Conservation (phyloP, 129 eudicot species). For the Saposhnikovia divaricata region DNA sequence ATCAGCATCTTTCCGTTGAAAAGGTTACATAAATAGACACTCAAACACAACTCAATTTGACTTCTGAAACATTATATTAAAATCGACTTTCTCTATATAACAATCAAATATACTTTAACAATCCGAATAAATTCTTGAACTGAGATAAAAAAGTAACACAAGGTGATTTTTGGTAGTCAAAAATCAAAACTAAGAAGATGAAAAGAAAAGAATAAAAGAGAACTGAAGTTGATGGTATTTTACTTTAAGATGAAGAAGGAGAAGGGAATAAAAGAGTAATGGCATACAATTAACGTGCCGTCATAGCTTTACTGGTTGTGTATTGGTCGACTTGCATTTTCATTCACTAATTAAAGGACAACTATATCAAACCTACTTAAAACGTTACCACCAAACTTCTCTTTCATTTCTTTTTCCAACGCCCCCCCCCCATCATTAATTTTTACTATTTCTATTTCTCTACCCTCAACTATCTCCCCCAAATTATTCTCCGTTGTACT, state of each 20-base stretch:
- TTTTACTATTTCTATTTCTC: neutral
- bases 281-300: constrained; percentile 1
- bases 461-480: neutral
- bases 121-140: neutral
- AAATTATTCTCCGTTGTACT: neutral
- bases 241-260: neutral
- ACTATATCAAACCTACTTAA: neutral
- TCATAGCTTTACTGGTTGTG: neutral
- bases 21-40: neutral
- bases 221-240: neutral
- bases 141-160: no score
- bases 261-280: neutral
- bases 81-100: neutral
- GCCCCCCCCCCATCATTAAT: neutral
- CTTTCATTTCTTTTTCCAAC: neutral
- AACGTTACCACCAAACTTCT: neutral
- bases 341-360: constrained; percentile 1
- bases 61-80: neutral
- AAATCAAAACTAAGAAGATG: neutral
- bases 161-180: neutral
- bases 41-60: neutral
- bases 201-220: neutral
- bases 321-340: constrained; percentile 1
- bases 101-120: neutral
- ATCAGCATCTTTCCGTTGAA: constrained; percentile 3